phyloP scores from a whole-genome alignment of 225 moss, liverwort and hornwort species.

The Anthoceros angustus region DNA sequence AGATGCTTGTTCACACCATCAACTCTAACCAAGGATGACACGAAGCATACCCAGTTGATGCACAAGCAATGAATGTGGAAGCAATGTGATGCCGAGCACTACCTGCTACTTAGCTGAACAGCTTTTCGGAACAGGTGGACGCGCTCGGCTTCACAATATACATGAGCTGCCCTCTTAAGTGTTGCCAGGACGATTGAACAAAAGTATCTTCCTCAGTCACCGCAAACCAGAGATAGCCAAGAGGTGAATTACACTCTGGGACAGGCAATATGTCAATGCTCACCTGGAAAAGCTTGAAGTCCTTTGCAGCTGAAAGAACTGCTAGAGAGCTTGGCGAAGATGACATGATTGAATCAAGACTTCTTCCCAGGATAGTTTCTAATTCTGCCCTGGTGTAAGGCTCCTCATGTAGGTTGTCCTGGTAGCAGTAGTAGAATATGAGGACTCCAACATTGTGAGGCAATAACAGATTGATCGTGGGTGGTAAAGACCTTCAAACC shows the following conservation, averaged over 20 bases:
- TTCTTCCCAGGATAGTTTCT: slow-evolving; percentile 38
- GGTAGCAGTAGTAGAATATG: slow-evolving; percentile 1
- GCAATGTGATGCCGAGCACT: background rate
- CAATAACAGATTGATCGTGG: background rate
- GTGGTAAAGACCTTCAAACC: background rate
- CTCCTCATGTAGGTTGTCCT: slow-evolving; percentile 57
- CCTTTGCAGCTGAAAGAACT: slow-evolving; percentile 57
- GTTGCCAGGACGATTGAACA: background rate
- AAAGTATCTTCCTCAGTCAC: background rate
- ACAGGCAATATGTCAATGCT: background rate
- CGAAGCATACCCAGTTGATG: background rate
- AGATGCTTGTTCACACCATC: background rate
- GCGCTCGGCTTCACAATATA: slow-evolving; percentile 60
- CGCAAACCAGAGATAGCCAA: background rate
- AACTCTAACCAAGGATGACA: background rate
- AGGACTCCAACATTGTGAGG: background rate
- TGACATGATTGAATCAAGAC: slow-evolving; percentile 35
- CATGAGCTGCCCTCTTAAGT: slow-evolving; percentile 78
- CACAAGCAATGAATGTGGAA: too few relatives aligned
- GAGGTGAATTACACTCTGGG: background rate
- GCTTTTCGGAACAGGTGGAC: slow-evolving; percentile 51
- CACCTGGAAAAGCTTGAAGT: slow-evolving; percentile 71
- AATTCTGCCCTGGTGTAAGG: slow-evolving; percentile 55
- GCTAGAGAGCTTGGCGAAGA: slow-evolving; percentile 52
- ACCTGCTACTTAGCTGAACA: slow-evolving; percentile 14